phyloP scores from a whole-genome alignment of 352 stramenopile species.

The Elongisporangium anandrum region DNA sequence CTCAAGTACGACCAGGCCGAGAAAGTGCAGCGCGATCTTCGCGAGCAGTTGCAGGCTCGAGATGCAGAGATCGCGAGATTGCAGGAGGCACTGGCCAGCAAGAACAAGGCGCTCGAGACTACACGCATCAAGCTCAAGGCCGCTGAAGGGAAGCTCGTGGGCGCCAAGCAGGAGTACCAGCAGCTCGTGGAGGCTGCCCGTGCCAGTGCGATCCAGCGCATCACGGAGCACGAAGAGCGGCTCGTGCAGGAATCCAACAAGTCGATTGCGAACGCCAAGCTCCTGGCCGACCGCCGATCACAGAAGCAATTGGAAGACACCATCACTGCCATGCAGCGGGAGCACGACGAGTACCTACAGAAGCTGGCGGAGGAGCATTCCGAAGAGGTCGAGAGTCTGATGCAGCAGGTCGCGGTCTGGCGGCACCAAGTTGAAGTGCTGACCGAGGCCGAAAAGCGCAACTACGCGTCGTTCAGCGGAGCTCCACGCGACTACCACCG shows the following conservation, averaged over 20 bases:
- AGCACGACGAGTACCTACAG: slow-evolving; percentile 76
- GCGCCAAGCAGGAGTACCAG: slow-evolving; percentile 36
- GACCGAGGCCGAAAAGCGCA: slow-evolving; percentile 77
- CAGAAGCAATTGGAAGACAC: slow-evolving; percentile 52
- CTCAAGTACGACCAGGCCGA: slow-evolving; percentile 25
- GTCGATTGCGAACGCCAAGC: slow-evolving; percentile 66
- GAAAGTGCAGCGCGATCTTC: slow-evolving; percentile 21
- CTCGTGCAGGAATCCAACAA: slow-evolving; percentile 73
- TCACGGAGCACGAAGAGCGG: slow-evolving; percentile 63
- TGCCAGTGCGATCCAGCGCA: slow-evolving; percentile 29
- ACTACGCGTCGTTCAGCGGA: slow-evolving; percentile 52
- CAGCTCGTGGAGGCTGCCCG: slow-evolving; percentile 41
- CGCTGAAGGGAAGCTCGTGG: slow-evolving; percentile 26
- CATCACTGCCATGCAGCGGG: slow-evolving; percentile 41
- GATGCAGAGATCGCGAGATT: slow-evolving; percentile 32
- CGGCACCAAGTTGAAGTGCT: slow-evolving; percentile 82
- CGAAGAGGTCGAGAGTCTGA: slow-evolving; percentile 76
- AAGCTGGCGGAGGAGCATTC: slow-evolving; percentile 77
- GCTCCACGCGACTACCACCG: slow-evolving; percentile 50
- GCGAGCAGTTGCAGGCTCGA: slow-evolving; percentile 17
- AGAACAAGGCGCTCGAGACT: slow-evolving; percentile 29
- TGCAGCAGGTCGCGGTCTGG: slow-evolving; percentile 80
- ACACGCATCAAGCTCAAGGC: slow-evolving; percentile 28
- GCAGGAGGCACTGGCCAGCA: slow-evolving; percentile 30
- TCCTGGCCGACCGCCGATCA: slow-evolving; percentile 42